Conservation (phyloP, 805 yeast genomes). For the Kazachstania bromeliacearum region DNA sequence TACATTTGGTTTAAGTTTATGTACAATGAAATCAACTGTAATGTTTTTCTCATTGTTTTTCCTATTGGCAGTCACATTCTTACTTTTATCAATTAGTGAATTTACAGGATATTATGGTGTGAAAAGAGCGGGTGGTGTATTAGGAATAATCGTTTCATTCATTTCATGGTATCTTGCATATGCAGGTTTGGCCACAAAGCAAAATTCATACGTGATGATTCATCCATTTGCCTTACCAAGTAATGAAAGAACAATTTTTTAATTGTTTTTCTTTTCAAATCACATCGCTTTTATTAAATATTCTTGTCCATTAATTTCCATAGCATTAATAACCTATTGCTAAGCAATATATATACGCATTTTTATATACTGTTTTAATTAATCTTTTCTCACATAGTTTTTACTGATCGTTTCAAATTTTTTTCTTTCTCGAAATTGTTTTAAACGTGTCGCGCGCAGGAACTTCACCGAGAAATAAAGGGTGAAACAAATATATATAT, state of each 20-base stretch:
- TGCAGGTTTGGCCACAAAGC: constrained; percentile 56
- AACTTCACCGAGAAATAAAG: too few relatives aligned
- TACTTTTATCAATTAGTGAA: constrained; percentile 44
- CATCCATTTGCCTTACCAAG: constrained; percentile 29
- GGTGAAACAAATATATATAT: too few relatives aligned
- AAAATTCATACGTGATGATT: constrained; percentile 40
- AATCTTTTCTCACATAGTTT: not conserved
- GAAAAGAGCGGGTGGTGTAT: constrained; percentile 49
- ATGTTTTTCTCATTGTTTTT: constrained; percentile 52
- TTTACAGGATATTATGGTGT: constrained; percentile 34
- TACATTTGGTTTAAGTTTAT: constrained; percentile 42
- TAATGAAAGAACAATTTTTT: constrained; percentile 10
- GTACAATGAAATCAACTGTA: constrained; percentile 56
- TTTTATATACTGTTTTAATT: not conserved
- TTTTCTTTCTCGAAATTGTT: too few relatives aligned
- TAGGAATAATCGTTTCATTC: constrained; percentile 53
- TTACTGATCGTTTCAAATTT: not conserved
- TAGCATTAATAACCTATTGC: not conserved
- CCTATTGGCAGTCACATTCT: constrained; percentile 44
- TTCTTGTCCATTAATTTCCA: not conserved
- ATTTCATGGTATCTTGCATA: constrained; percentile 62
- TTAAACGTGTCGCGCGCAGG: too few relatives aligned
- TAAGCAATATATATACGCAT: not conserved
- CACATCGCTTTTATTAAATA: not conserved
- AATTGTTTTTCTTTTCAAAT: not conserved